Conservation (phyloP, 148 eudicot species). For the Agrostemma githago region DNA sequence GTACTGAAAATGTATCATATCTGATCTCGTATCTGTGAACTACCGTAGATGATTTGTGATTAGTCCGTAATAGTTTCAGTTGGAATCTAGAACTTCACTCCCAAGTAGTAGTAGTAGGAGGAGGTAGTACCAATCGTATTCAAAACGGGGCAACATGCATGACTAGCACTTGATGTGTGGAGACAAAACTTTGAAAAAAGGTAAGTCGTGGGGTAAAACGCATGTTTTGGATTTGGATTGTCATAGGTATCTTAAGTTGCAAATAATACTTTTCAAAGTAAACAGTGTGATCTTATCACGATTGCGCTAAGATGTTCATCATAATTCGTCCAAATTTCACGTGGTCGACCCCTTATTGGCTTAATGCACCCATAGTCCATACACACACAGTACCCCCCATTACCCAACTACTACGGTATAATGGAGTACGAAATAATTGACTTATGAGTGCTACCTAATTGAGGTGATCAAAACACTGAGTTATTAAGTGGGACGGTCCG, state of each 20-base stretch:
- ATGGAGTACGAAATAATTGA: background rate
- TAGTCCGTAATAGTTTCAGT: no score
- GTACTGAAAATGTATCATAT: no score
- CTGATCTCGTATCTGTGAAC: no score
- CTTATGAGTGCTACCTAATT: background rate
- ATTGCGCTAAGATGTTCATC: background rate
- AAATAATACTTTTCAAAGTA: background rate
- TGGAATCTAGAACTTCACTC: no score
- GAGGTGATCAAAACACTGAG: background rate
- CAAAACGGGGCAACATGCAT: no score
- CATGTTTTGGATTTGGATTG: background rate
- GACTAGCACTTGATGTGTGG: no score
- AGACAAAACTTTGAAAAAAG: no score
- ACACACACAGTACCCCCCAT: background rate
- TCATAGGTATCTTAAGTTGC: background rate
- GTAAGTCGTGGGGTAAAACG: no score
- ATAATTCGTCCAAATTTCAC: slow-evolving; percentile 9
- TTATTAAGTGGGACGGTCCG: background rate
- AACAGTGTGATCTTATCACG: background rate
- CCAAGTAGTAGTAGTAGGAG: no score
- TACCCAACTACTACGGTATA: background rate
- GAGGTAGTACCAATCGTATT: no score
- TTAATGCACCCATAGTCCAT: background rate
- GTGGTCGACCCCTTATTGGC: background rate
- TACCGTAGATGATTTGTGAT: no score